A percentile compares a stretch with the other conserved stretches of the same genome.
Evolutionary conservation across 2,329 filamentous ascomycete species (phyloP).

Genomic region (Colletotrichum simmondsii): DNA sequence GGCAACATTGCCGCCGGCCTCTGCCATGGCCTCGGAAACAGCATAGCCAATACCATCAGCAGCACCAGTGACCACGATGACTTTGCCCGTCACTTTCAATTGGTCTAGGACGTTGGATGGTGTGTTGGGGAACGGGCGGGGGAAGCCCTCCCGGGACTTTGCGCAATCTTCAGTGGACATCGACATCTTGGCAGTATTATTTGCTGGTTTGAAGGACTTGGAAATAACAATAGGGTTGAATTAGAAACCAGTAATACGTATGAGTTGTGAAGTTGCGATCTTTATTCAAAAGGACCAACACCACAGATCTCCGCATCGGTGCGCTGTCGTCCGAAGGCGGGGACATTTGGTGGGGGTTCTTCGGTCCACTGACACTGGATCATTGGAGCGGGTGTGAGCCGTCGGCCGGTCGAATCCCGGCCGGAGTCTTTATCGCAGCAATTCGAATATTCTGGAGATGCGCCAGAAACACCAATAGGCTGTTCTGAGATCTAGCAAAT

Average conservation of each 20-base stretch:
- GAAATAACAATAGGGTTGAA: too few species aligned
- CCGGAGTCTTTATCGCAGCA: neutral
- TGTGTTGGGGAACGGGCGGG: conserved; percentile 49
- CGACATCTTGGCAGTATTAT: conserved; percentile 48
- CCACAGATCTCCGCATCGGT: conserved; percentile 21
- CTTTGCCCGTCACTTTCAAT: conserved; percentile 52
- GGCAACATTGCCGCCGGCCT: conserved; percentile 54
- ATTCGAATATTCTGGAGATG: too few species aligned
- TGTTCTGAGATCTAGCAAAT: neutral
- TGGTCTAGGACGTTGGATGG: conserved; percentile 57
- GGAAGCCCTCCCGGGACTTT: conserved; percentile 45
- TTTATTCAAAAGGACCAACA: neutral
- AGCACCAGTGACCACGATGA: conserved; percentile 56
- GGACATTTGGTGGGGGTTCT: conserved; percentile 1
- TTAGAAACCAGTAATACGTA: neutral
- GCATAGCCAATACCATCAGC: conserved; percentile 57
- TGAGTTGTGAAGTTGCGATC: neutral
- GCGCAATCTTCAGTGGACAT: conserved; percentile 47
- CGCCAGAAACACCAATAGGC: neutral
- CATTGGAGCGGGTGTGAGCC: conserved; percentile 25
- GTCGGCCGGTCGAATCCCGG: conserved; percentile 15
- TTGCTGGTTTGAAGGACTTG: neutral
- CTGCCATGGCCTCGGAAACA: conserved; percentile 57
- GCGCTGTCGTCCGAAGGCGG: conserved; percentile 26
- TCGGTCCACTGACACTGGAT: neutral